A percentile compares a stretch with the other conserved stretches of the same genome.
Conservation (phyloP, 2,329 filamentous ascomycete genomes). For the Fusarium sp. region DNA sequence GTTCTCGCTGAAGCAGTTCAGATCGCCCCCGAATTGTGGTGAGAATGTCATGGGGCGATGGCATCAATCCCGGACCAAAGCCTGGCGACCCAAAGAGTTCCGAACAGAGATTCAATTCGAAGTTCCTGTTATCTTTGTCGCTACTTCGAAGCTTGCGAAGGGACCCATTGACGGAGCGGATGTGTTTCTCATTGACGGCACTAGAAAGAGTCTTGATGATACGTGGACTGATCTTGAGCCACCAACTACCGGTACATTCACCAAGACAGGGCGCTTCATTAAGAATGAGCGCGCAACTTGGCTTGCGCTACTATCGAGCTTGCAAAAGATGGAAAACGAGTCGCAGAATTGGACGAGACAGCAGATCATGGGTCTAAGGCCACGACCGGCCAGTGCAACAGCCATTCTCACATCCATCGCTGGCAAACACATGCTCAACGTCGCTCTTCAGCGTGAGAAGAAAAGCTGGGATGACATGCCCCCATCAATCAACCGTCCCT, state of each 20-base stretch:
- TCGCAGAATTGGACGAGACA: slow-evolving; percentile 22
- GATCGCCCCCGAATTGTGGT: slow-evolving; percentile 11
- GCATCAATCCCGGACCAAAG: slow-evolving; percentile 11
- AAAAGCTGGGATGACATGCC: slow-evolving; percentile 28
- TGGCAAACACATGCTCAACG: neutral
- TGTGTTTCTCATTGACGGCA: slow-evolving; percentile 5
- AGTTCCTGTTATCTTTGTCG: slow-evolving; percentile 1
- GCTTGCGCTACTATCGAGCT: neutral
- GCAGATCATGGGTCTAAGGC: slow-evolving; percentile 12
- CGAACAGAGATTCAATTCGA: slow-evolving; percentile 12
- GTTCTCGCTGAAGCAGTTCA: slow-evolving; percentile 14
- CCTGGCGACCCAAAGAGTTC: slow-evolving; percentile 8
- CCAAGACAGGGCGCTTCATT: slow-evolving; percentile 2
- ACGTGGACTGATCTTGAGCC: slow-evolving; percentile 11
- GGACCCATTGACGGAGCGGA: neutral
- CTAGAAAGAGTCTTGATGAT: slow-evolving; percentile 12
- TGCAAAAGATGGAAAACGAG: slow-evolving; percentile 19
- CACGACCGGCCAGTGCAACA: neutral
- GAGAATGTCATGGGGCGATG: slow-evolving; percentile 12
- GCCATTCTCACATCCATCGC: slow-evolving; percentile 14
- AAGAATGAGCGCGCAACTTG: slow-evolving; percentile 19
- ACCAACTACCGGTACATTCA: neutral
- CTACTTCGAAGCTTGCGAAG: neutral
- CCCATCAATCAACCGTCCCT: neutral
- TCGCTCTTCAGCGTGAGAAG: slow-evolving; percentile 1